Percentiles rank a stretch among this genome's conserved stretches.
Conservation (phyloP, 495 filamentous ascomycete genomes). For the Talaromyces nanjingensis region DNA sequence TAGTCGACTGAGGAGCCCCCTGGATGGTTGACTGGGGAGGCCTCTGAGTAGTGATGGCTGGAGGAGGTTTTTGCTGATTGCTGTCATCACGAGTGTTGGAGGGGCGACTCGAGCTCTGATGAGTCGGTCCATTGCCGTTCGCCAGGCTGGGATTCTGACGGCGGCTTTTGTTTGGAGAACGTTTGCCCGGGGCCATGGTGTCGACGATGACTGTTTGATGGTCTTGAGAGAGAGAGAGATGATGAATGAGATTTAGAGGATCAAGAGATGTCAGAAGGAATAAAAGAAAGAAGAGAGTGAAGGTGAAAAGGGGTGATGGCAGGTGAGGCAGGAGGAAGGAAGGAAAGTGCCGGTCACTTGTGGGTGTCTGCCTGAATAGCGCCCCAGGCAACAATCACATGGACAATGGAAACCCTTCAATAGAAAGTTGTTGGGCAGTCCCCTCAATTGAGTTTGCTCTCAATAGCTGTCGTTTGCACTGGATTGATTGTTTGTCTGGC, state of each 20-base stretch:
- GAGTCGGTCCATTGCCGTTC: too few relatives aligned
- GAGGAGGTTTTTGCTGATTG: too few relatives aligned
- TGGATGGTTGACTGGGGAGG: too few relatives aligned
- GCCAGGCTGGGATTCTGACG: too few relatives aligned
- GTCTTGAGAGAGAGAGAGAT: background rate
- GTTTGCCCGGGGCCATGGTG: background rate
- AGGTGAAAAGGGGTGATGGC: background rate
- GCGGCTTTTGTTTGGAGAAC: background rate
- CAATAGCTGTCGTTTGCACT: background rate
- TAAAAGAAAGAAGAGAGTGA: background rate
- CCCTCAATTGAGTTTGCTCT: background rate
- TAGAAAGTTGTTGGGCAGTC: background rate
- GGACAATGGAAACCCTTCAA: background rate
- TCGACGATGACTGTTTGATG: background rate
- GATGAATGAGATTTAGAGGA: background rate
- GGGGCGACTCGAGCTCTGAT: too few relatives aligned
- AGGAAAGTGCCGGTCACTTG: background rate
- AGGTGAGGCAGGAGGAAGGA: background rate
- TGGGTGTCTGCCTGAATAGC: background rate
- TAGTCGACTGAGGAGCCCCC: too few relatives aligned
- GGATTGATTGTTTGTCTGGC: background rate
- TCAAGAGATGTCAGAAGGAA: background rate
- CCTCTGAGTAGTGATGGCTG: too few relatives aligned
- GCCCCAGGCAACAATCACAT: background rate
- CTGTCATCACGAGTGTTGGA: too few relatives aligned